Conservation (phyloP, 495 filamentous ascomycete species). For the Penicillium canescens region DNA sequence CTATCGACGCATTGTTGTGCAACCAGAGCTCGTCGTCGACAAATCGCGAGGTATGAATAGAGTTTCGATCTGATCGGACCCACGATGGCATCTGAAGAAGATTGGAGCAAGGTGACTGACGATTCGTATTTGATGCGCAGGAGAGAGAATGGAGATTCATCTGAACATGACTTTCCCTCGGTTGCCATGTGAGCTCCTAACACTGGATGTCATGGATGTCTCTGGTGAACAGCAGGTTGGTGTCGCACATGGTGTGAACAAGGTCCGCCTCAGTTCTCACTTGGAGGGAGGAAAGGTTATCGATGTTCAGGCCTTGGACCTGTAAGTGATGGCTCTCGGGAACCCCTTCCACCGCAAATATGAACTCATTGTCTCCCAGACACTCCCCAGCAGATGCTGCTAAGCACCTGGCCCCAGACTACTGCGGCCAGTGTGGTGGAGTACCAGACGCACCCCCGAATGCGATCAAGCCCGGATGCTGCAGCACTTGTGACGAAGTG, state of each 20-base stretch:
- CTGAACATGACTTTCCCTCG: constrained; percentile 96
- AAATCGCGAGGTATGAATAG: constrained; percentile 77
- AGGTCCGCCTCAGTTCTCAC: constrained; percentile 73
- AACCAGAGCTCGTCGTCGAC: constrained; percentile 93
- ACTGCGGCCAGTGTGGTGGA: constrained; percentile 94
- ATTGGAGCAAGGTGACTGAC: not conserved
- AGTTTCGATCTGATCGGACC: constrained; percentile 1
- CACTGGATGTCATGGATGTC: constrained; percentile 98
- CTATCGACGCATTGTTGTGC: constrained; percentile 81
- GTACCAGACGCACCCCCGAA: constrained; percentile 64
- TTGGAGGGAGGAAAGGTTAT: constrained; percentile 79
- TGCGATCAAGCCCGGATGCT: constrained; percentile 78
- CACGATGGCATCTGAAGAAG: not conserved
- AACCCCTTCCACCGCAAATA: not conserved
- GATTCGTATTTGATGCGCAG: constrained; percentile 39
- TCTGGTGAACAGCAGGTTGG: constrained; percentile 94
- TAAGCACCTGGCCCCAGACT: constrained; percentile 82
- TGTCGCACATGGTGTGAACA: constrained; percentile 86
- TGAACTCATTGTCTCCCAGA: constrained; percentile 36
- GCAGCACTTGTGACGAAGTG: constrained; percentile 96
- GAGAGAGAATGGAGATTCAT: constrained; percentile 97
- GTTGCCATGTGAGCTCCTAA: constrained; percentile 91
- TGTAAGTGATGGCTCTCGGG: constrained; percentile 52
- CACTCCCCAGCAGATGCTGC: constrained; percentile 65
- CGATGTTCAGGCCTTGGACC: constrained; percentile 67